Conservation (phyloP, 2,329 filamentous ascomycete genomes). For the Boeremia exigua region DNA sequence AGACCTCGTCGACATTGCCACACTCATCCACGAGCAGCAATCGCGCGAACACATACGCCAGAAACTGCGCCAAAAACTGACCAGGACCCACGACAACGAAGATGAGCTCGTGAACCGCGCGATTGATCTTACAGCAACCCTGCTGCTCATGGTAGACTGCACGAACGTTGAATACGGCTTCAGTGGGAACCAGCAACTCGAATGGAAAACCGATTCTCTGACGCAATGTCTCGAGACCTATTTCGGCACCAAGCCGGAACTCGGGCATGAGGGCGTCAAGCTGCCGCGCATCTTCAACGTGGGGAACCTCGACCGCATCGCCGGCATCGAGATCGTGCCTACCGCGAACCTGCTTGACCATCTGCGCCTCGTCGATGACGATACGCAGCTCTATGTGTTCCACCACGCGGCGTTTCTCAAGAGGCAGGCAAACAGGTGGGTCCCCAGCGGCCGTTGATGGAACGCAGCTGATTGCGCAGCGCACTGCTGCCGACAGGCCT, state of each 20-base stretch:
- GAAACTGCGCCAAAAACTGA: conserved; percentile 7
- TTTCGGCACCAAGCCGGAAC: conserved; percentile 2
- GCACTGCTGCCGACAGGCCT: conserved; percentile 40
- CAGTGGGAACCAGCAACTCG: conserved; percentile 9
- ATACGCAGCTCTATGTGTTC: conserved; percentile 50
- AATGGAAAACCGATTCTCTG: conserved; percentile 11
- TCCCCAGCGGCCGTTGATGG: neutral
- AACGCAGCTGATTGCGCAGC: neutral
- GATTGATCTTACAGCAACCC: conserved; percentile 22
- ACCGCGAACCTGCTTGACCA: conserved; percentile 54
- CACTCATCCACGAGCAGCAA: conserved; percentile 5
- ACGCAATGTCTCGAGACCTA: neutral
- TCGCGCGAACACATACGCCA: conserved; percentile 11
- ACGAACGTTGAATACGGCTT: conserved; percentile 15
- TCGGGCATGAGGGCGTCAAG: conserved; percentile 17
- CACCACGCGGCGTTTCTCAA: conserved; percentile 49
- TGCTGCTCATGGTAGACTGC: conserved; percentile 24
- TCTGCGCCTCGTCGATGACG: conserved; percentile 49
- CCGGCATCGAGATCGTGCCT: conserved; percentile 47
- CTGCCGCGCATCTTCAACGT: conserved; percentile 24
- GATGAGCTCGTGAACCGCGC: conserved; percentile 17
- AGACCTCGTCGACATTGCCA: conserved; percentile 25
- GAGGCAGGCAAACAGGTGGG: conserved; percentile 24
- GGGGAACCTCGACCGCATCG: conserved; percentile 37
- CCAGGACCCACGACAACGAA: conserved; percentile 12